Conservation (phyloP, 108 stramenopile genomes). For the Pseudonitzschia delicatissima region DNA sequence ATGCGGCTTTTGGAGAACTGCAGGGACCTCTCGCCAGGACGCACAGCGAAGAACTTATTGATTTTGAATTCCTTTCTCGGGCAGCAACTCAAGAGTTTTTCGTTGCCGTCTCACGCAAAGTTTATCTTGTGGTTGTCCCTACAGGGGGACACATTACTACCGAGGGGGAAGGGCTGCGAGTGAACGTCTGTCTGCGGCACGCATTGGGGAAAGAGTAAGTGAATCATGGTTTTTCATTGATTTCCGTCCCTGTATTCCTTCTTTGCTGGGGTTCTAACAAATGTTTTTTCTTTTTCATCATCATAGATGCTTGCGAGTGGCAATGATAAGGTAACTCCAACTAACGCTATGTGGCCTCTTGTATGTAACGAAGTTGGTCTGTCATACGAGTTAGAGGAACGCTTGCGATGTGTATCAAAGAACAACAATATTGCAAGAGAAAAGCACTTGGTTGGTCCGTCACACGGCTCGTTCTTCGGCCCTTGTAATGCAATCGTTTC, state of each 20-base stretch:
- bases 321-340: slow-evolving; percentile 55
- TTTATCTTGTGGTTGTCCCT: slow-evolving; percentile 87
- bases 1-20: neutral
- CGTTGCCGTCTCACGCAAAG: slow-evolving; percentile 62
- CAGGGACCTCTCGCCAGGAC: slow-evolving; percentile 12
- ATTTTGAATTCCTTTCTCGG: slow-evolving; percentile 62
- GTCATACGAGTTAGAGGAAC: slow-evolving; percentile 91
- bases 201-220: slow-evolving; percentile 92
- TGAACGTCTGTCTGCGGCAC: slow-evolving; percentile 84
- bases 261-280: neutral
- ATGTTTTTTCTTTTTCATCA: neutral
- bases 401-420: slow-evolving; percentile 69
- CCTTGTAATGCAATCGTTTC: slow-evolving; percentile 55
- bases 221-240: neutral
- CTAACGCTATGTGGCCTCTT: slow-evolving; percentile 88
- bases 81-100: slow-evolving; percentile 73
- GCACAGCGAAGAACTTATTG: slow-evolving; percentile 39
- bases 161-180: slow-evolving; percentile 78
- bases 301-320: slow-evolving; percentile 57
- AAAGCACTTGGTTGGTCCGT: slow-evolving; percentile 68
- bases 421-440: slow-evolving; percentile 40
- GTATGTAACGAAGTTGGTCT: slow-evolving; percentile 89
- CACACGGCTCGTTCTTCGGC: slow-evolving; percentile 67
- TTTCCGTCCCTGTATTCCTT: neutral
- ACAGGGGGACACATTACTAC: slow-evolving; percentile 82